phyloP scores from a whole-genome alignment of 2,329 filamentous ascomycete species.

The Raffaelea ambrosiae region DNA sequence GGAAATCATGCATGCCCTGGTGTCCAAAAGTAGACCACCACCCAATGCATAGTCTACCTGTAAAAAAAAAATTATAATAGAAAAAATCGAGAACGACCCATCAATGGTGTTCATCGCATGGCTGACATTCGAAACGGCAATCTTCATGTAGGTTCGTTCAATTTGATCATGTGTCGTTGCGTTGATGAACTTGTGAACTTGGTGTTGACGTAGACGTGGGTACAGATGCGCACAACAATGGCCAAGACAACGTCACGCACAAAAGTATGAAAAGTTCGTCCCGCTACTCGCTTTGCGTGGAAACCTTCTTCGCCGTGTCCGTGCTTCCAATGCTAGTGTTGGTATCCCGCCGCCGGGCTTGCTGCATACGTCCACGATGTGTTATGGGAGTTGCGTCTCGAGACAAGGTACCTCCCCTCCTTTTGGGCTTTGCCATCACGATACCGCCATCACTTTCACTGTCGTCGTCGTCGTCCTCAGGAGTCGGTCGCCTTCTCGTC shows the following conservation, averaged over 20 bases:
- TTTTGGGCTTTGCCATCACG: conserved; percentile 44
- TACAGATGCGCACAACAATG: too few species aligned
- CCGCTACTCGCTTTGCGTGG: conserved; percentile 5
- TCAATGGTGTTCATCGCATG: neutral
- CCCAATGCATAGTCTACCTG: too few species aligned
- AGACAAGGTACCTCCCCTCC: conserved; percentile 22
- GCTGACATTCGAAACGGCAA: neutral
- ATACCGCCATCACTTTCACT: conserved; percentile 48
- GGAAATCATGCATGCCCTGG: too few species aligned
- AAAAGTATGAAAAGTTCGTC: neutral
- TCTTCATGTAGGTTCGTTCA: too few species aligned
- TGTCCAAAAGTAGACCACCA: neutral
- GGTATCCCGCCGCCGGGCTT: conserved; percentile 44
- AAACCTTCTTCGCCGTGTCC: conserved; percentile 54
- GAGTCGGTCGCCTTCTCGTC: too few species aligned
- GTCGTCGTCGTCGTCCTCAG: conserved; percentile 35
- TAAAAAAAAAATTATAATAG: neutral
- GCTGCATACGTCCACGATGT: conserved; percentile 18
- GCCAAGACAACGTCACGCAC: neutral
- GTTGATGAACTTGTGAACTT: too few species aligned
- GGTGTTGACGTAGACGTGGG: too few species aligned
- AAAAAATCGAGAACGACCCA: neutral
- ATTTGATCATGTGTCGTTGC: too few species aligned
- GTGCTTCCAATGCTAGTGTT: conserved; percentile 54
- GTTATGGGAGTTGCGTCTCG: conserved; percentile 12